Percentiles rank a stretch among this genome's conserved stretches.
phyloP scores from a whole-genome alignment of 2,329 filamentous ascomycete species.

The Rachicladosporium sp. region DNA sequence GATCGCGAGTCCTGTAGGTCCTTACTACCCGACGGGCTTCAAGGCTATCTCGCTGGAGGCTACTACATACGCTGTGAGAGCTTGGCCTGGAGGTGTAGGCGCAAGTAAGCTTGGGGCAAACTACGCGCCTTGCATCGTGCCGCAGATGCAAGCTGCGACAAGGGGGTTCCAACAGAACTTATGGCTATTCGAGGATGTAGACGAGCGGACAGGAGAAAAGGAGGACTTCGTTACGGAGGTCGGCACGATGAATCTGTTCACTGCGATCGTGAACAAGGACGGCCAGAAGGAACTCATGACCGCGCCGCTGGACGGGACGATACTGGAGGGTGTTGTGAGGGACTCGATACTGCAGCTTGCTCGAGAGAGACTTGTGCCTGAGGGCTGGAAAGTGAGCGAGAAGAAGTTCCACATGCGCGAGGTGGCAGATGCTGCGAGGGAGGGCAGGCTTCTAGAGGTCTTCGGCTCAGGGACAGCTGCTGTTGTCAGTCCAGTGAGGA shows the following conservation, averaged over 20 bases:
- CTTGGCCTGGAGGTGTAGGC: constrained; percentile 94
- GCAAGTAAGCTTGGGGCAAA: constrained; percentile 98
- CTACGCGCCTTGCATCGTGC: constrained; percentile 98
- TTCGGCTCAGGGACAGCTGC: constrained; percentile 92
- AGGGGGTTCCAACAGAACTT: constrained; percentile 96
- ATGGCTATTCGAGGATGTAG: constrained; percentile 76
- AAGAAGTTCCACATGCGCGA: constrained; percentile 87
- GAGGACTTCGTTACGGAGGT: constrained; percentile 96
- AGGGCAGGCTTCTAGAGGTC: constrained; percentile 80
- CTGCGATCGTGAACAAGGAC: constrained; percentile 72
- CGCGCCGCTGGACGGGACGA: constrained; percentile 92
- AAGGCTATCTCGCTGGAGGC: constrained; percentile 93
- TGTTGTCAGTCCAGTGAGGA: constrained; percentile 79
- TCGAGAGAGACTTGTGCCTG: constrained; percentile 64
- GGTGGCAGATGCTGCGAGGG: constrained; percentile 64
- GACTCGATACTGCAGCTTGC: constrained; percentile 84
- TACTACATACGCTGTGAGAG: constrained; percentile 66
- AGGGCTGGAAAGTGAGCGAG: constrained; percentile 83
- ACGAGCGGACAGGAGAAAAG: constrained; percentile 18
- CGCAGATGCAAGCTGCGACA: constrained; percentile 84
- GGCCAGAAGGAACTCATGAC: constrained; percentile 87
- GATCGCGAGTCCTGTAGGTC: constrained; percentile 91
- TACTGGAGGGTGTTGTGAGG: constrained; percentile 85
- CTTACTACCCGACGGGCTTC: constrained; percentile 97
- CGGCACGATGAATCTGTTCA: constrained; percentile 98